Percentiles rank a stretch among this genome's conserved stretches.
Evolutionary conservation across 148 eudicot species (phyloP).

Genomic region (Vaccinium darrowii): DNA sequence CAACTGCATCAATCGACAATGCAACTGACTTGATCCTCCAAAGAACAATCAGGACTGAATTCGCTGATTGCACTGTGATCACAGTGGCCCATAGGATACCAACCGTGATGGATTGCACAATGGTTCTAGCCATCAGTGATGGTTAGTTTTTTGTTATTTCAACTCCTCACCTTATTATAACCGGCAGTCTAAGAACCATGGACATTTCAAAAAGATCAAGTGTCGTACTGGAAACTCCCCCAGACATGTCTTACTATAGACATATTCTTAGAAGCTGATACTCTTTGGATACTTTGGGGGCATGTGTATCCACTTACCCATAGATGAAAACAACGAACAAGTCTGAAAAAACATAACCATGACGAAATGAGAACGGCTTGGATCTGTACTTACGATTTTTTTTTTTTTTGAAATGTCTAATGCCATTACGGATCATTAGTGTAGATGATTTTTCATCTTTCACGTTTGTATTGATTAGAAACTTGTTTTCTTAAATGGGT

Average conservation of each 20-base stretch:
- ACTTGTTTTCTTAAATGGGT: background rate
- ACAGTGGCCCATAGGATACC: conserved; percentile 96
- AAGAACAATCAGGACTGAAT: conserved; percentile 71
- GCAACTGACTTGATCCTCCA: conserved; percentile 80
- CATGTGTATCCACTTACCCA: background rate
- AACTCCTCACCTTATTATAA: background rate
- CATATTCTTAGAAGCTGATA: too few relatives aligned
- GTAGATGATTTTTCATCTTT: background rate
- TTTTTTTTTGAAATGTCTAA: too few relatives aligned
- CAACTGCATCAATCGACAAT: conserved; percentile 92
- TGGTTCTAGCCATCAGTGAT: conserved; percentile 80
- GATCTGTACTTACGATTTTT: background rate
- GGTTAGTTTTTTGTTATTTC: conserved; percentile 43
- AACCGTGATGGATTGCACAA: conserved; percentile 91
- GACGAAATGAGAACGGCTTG: background rate
- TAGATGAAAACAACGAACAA: background rate
- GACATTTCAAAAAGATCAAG: too few relatives aligned
- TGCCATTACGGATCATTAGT: background rate
- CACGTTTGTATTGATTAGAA: background rate
- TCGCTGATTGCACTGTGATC: conserved; percentile 81
- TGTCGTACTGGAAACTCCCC: too few relatives aligned
- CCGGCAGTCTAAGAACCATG: too few relatives aligned
- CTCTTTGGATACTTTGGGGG: background rate
- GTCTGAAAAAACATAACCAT: background rate
- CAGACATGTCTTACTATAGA: too few relatives aligned